Evolutionary conservation across 2,329 filamentous ascomycete genomes (phyloP).

Genomic region (Claviceps purpurea): DNA sequence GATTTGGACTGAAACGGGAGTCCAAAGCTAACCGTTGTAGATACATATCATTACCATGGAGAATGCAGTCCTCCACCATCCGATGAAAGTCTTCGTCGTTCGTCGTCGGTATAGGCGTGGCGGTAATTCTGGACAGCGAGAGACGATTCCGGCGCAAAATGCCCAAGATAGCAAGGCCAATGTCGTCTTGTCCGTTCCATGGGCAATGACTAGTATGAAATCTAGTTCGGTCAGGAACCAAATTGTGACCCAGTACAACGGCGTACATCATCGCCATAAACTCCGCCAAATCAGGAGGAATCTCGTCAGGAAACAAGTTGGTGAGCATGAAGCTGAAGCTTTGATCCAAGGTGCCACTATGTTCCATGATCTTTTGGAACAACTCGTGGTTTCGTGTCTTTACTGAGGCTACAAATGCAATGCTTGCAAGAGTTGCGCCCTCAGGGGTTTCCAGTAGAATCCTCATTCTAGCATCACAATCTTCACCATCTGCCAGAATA

Average conservation of each 20-base stretch:
- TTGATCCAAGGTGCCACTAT: neutral
- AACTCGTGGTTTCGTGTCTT: neutral
- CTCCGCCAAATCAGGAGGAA: neutral
- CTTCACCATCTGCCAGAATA: neutral
- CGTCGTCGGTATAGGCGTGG: conserved; percentile 6
- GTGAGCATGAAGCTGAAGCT: neutral
- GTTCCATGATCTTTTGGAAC: neutral
- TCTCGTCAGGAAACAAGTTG: neutral
- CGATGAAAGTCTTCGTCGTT: conserved; percentile 9
- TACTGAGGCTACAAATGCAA: conserved; percentile 4
- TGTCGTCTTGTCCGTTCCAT: neutral
- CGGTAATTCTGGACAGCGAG: neutral
- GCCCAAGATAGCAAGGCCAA: neutral
- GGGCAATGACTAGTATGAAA: neutral
- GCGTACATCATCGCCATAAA: neutral
- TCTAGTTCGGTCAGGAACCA: neutral
- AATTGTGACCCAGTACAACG: neutral
- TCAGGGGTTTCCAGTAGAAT: conserved; percentile 5
- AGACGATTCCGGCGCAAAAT: conserved; percentile 7
- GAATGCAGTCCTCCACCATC: conserved; percentile 2
- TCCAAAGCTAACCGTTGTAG: conserved; percentile 17
- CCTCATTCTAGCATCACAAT: neutral
- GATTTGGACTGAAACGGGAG: conserved; percentile 18
- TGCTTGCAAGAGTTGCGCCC: neutral
- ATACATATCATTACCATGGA: conserved; percentile 14